Conservation (phyloP, 1,284 basidiomycete genomes). For the Ceratobasidium sp. region DNA sequence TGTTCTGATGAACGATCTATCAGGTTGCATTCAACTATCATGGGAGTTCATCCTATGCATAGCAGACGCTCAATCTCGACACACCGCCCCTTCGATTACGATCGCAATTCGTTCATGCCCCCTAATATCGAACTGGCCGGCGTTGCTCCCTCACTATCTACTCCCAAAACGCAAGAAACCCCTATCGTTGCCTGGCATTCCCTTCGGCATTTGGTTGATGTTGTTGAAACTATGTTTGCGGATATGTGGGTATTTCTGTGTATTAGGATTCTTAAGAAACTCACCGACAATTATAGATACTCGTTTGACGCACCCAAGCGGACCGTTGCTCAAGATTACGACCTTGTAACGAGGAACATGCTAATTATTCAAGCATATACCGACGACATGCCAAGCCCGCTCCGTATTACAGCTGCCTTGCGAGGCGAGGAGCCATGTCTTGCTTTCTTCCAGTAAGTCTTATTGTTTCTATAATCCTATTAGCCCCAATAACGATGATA, state of each 20-base stretch:
- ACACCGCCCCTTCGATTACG: constrained; percentile 8
- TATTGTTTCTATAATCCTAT: neutral
- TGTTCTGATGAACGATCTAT: neutral
- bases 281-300: constrained; percentile 8
- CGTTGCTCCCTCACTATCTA: neutral
- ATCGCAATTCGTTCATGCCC: constrained; percentile 28
- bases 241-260: constrained; percentile 25
- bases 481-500: neutral
- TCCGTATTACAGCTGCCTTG: constrained; percentile 38
- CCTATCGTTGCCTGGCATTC: constrained; percentile 30
- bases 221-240: constrained; percentile 38
- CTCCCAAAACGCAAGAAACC: constrained; percentile 35
- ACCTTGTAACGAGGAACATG: constrained; percentile 42
- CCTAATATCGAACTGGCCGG: constrained; percentile 34
- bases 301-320: constrained; percentile 40
- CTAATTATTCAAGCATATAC: constrained; percentile 35
- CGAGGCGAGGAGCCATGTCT: constrained; percentile 34
- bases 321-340: constrained; percentile 23
- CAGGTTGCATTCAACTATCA: constrained; percentile 39
- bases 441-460: constrained; percentile 42
- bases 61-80: constrained; percentile 41
- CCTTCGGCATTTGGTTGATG: constrained; percentile 30
- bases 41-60: constrained; percentile 43
- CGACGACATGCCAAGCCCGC: constrained; percentile 36
- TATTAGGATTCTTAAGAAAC: neutral